Conservation (phyloP, 139 green algal genomes). For the Protoeuglena noctilucae region DNA sequence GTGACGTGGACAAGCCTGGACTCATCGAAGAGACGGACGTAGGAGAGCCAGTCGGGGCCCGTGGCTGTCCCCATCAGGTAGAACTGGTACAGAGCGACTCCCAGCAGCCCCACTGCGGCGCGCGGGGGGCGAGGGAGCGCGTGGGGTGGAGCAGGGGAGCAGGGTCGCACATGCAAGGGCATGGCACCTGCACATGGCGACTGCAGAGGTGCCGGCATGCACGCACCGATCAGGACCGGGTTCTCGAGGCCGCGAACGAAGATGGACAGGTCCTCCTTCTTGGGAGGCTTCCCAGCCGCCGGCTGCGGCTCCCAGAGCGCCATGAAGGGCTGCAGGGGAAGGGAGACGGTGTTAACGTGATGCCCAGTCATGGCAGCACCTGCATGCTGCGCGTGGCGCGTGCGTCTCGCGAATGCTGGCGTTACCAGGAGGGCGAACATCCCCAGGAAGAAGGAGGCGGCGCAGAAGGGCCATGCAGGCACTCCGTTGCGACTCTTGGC, state of each 20-base stretch:
- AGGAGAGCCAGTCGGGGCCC: not conserved
- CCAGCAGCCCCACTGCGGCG: too few species aligned
- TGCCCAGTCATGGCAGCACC: not conserved
- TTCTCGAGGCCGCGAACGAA: too few species aligned
- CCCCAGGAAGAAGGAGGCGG: slow-evolving; percentile 5
- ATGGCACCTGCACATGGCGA: too few species aligned
- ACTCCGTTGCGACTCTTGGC: slow-evolving; percentile 1
- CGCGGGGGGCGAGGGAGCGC: too few species aligned
- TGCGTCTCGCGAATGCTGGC: not conserved
- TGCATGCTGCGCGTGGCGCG: not conserved
- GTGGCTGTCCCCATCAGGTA: too few species aligned
- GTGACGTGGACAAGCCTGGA: slow-evolving; percentile 3
- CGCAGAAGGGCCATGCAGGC: slow-evolving; percentile 8
- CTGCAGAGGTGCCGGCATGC: not conserved
- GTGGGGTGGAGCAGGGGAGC: too few species aligned
- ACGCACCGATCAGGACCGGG: too few species aligned
- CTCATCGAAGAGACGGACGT: slow-evolving; percentile 1
- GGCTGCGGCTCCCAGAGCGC: too few species aligned
- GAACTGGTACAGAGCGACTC: too few species aligned
- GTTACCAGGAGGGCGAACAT: not conserved
- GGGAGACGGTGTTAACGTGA: not conserved
- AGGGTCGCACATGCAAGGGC: too few species aligned
- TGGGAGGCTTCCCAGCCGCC: too few species aligned
- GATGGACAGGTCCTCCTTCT: too few species aligned
- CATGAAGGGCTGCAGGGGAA: not conserved